Percentiles rank a stretch among this genome's conserved stretches.
phyloP scores from a whole-genome alignment of 768 basidiomycete genomes.

The Baorangia bicolor region DNA sequence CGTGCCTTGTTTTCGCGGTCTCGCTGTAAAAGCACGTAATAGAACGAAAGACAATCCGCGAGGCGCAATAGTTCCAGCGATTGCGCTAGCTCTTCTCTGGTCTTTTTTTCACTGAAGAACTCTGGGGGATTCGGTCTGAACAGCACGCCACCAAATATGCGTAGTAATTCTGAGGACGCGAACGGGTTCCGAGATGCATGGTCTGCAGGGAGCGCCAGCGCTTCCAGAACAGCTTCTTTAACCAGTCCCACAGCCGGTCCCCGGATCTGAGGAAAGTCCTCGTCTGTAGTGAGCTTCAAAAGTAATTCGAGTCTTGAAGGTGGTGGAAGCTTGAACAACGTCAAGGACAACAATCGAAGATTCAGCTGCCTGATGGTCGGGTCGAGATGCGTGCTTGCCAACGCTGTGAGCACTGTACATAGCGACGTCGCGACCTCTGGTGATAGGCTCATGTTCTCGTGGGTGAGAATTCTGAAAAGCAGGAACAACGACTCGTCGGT shows the following conservation, averaged over 20 bases:
- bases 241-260: slow-evolving; percentile 67
- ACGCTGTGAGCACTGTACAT: slow-evolving; percentile 46
- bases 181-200: slow-evolving; percentile 41
- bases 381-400: slow-evolving; percentile 65
- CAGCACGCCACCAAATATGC: slow-evolving; percentile 56
- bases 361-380: slow-evolving; percentile 55
- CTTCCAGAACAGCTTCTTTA: slow-evolving; percentile 64
- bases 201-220: slow-evolving; percentile 32
- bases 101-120: slow-evolving; percentile 39
- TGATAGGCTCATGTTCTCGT: slow-evolving; percentile 27
- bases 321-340: slow-evolving; percentile 49
- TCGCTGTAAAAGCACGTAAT: slow-evolving; percentile 60
- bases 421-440: slow-evolving; percentile 50
- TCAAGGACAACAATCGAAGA: slow-evolving; percentile 57
- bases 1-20: slow-evolving; percentile 58
- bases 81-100: slow-evolving; percentile 48
- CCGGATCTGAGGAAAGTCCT: slow-evolving; percentile 62
- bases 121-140: slow-evolving; percentile 58
- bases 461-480: slow-evolving; percentile 38
- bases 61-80: slow-evolving; percentile 61
- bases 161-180: slow-evolving; percentile 53
- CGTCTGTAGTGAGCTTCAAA: slow-evolving; percentile 48
- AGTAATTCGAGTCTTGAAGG: slow-evolving; percentile 54
- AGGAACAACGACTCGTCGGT: slow-evolving; percentile 63
- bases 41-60: slow-evolving; percentile 64